A percentile compares a stretch with the other conserved stretches of the same genome.
phyloP scores from a whole-genome alignment of 2,329 filamentous ascomycete species.

The Penicillium sp. region DNA sequence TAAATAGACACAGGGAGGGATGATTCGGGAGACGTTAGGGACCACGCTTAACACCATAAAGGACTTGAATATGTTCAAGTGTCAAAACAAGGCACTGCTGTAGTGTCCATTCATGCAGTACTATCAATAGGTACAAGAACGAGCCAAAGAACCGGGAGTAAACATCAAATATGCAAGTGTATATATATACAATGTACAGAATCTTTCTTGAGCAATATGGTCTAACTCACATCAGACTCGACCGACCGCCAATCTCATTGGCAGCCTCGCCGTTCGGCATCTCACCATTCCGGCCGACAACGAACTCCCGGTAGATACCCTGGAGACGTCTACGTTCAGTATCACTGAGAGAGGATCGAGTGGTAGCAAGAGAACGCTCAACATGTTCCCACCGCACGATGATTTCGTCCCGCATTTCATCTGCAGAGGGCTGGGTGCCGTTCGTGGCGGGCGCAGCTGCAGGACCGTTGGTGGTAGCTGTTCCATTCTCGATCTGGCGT shows the following conservation, averaged over 20 bases:
- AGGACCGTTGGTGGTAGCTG: slow-evolving; percentile 6
- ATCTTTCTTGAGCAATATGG: neutral
- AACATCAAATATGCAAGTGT: slow-evolving; percentile 7
- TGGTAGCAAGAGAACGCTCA: slow-evolving; percentile 73
- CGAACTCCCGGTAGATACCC: slow-evolving; percentile 89
- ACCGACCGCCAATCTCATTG: slow-evolving; percentile 88
- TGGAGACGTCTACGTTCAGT: slow-evolving; percentile 75
- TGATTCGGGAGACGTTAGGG: no score
- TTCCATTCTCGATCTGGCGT: slow-evolving; percentile 54
- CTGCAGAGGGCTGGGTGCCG: slow-evolving; percentile 30
- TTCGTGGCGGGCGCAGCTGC: slow-evolving; percentile 21
- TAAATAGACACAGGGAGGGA: no score
- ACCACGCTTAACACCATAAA: no score
- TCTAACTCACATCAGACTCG: slow-evolving; percentile 80
- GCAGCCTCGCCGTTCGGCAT: slow-evolving; percentile 92
- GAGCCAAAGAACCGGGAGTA: neutral
- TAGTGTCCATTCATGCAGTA: neutral
- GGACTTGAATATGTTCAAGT: neutral
- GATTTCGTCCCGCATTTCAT: slow-evolving; percentile 65
- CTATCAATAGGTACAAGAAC: slow-evolving; percentile 5
- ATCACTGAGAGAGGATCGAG: slow-evolving; percentile 78
- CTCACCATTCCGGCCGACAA: slow-evolving; percentile 88
- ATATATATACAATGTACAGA: slow-evolving; percentile 29
- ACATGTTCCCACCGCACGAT: slow-evolving; percentile 85
- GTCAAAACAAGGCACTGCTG: neutral